Percentiles rank a stretch among this genome's conserved stretches.
phyloP scores from a whole-genome alignment of 169 alveolate species.

The Eimeria zaria region DNA sequence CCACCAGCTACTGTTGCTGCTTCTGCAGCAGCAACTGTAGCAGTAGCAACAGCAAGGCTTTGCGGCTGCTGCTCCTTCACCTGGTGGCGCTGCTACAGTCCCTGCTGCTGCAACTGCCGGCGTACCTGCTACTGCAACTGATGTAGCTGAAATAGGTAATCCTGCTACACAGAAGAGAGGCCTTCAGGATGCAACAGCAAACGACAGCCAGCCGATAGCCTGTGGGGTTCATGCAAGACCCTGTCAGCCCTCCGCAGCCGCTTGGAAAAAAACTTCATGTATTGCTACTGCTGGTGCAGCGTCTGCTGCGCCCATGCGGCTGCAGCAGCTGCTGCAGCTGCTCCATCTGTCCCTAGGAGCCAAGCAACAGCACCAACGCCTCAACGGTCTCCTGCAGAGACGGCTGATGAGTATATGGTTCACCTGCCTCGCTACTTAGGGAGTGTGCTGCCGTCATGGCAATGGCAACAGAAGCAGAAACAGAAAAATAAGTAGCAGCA shows the following conservation, averaged over 20 bases:
- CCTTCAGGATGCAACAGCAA: not conserved
- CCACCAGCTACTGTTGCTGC: not conserved
- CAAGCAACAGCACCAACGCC: not conserved
- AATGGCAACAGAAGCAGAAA: not conserved
- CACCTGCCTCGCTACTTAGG: not conserved
- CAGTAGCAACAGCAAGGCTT: too few species aligned
- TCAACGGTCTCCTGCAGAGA: not conserved
- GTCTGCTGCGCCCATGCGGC: not conserved
- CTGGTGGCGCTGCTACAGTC: not conserved
- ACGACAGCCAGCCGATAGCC: not conserved
- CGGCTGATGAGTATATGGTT: not conserved
- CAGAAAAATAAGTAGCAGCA: not conserved
- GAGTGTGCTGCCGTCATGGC: not conserved
- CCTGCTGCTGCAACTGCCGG: not conserved
- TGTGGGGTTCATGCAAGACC: not conserved
- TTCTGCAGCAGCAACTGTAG: not conserved
- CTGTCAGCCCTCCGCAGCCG: not conserved
- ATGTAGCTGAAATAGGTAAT: not conserved
- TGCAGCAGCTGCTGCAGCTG: not conserved
- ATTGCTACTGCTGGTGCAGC: not conserved
- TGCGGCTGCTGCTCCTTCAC: not conserved
- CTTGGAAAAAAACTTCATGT: not conserved
- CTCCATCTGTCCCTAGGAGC: not conserved
- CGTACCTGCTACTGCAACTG: not conserved
- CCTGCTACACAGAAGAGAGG: not conserved